phyloP scores from a whole-genome alignment of 305 asterid species.

The Fraxinus albicans region DNA sequence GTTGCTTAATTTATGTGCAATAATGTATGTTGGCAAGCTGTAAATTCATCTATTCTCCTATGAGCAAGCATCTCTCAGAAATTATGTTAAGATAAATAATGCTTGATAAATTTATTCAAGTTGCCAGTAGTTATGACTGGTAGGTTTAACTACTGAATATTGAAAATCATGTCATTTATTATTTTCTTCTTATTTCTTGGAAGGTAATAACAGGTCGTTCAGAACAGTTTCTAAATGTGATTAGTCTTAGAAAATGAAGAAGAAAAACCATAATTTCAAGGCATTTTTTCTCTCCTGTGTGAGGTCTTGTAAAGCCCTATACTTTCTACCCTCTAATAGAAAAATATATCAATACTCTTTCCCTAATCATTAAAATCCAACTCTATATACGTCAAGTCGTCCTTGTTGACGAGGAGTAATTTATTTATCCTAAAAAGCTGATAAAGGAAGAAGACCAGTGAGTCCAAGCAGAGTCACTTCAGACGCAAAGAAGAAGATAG shows the following conservation, averaged over 20 bases:
- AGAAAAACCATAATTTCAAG: neutral
- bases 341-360: neutral
- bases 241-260: neutral
- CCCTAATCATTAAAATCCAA: neutral
- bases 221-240: neutral
- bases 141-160: neutral
- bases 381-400: neutral
- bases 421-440: neutral
- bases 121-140: neutral
- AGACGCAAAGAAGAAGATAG: neutral
- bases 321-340: neutral
- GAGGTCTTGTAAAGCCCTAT: neutral
- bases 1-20: neutral
- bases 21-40: neutral
- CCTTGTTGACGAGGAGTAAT: neutral
- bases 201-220: neutral
- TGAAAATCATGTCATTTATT: neutral
- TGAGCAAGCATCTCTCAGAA: neutral
- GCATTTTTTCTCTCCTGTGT: neutral
- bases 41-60: neutral
- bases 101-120: constrained; percentile 5
- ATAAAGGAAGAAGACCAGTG: neutral
- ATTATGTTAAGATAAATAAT: constrained; percentile 1
- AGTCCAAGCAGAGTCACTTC: constrained; percentile 6
- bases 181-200: neutral